A percentile compares a stretch with the other conserved stretches of the same genome.
These are phyloP conservation scores for Phalaenopsis aphrodite DNA, from an alignment of 106 monocot genomes.

Conservation along the genomic window DNA sequence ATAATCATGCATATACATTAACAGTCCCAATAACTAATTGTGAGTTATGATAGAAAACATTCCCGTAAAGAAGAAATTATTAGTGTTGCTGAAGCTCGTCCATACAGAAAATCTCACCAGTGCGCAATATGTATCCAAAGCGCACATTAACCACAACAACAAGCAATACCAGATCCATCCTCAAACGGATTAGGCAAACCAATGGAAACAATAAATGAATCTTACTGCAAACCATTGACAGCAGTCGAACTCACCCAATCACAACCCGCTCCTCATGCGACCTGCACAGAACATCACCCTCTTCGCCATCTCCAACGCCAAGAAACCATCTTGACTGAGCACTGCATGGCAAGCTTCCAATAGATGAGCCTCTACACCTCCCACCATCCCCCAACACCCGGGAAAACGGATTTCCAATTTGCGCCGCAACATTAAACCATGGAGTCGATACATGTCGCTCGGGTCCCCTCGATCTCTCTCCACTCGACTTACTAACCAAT, in stretches of 20 bases:
- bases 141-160: too few species aligned
- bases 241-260: conserved; percentile 51
- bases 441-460: conserved; percentile 12
- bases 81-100: too few species aligned
- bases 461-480: background rate
- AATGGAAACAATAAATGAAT: background rate
- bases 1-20: too few species aligned
- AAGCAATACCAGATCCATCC: too few species aligned
- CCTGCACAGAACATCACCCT: conserved; percentile 69
- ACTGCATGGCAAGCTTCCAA: conserved; percentile 5
- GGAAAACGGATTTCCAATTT: background rate
- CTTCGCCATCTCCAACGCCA: conserved; percentile 87
- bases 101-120: too few species aligned
- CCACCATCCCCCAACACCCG: conserved; percentile 1
- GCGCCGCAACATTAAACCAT: conserved; percentile 8
- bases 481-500: background rate
- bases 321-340: conserved; percentile 58
- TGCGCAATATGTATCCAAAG: too few species aligned
- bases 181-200: background rate
- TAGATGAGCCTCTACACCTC: background rate
- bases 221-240: background rate
- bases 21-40: too few species aligned
- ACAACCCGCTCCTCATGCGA: conserved; percentile 62
- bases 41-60: too few species aligned
- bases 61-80: too few species aligned